Evolutionary conservation across 768 basidiomycete species (phyloP), one percentile per base, ranked within the genome.

Genomic region (Tricholoma furcatifolium): DNA sequence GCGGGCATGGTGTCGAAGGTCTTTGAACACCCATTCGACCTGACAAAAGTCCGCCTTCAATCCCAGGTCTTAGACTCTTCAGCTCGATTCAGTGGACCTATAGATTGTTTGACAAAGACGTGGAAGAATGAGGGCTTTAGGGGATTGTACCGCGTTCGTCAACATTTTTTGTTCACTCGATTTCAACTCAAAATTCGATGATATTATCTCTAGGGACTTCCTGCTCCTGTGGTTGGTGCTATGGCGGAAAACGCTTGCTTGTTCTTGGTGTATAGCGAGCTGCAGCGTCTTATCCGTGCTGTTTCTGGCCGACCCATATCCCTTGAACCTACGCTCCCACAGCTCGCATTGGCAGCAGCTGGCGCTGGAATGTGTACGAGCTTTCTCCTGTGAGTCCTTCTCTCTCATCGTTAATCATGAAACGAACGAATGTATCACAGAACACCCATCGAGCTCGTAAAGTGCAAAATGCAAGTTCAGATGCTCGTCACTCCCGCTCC

Each of bases 381-480:
- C 61, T 93, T 95, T 67, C 78, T 94, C 47, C 72, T 98, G 90
- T 93, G 59, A 51, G 88, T 80, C 23, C 23, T 35, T 21, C 31
- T 6, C 18, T 15, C 44, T 17, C 56, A 47, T n/a, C 20, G 36
- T 21, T 14, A 20, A 57, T 17, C n/a, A 35, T 40, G 30, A 18
- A 36, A 43, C 21, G 27, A 7, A 27, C 7, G 27, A 27, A 27
- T 27, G 27, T 4, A 38, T 8, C 27, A 12, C 23, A 93, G 91
- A 24, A 97, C 94, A 0, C 95, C 95, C 1, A 87, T 98, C 51
- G 95, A 97, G 62, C 85, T 97, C 44, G 83, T 98, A 53, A 97
- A 98, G 71, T 97, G 93, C 74, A 92, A 93, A 68, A 96, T 98
- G 93, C 95, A 97, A 68, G 95, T 97, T 2, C 93, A 96, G 65